Base-by-base conservation (phyloP, 441 rosid species). In the Syzygium syzygioides region DNA sequence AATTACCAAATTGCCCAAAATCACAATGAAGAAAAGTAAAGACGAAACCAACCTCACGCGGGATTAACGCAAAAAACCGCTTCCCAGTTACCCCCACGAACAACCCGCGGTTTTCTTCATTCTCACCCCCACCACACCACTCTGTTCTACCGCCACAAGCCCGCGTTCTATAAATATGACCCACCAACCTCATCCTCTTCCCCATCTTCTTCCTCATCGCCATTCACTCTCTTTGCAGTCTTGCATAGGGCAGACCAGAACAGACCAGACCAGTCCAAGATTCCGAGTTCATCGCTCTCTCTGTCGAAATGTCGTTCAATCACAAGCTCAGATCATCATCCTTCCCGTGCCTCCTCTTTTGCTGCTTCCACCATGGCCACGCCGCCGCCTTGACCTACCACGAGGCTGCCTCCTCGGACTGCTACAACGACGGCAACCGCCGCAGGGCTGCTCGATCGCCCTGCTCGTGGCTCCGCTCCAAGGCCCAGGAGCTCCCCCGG, bases 401-500 rank as follows among this genome's bases (percentile, higher is more conserved):
- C 18, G 32, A 28, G 66, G 18, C 66, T 8, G 28, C 66, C 28
- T 4, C 32, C 17, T 28, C 1, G 18, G 66, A 60, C 18, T n/a
- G n/a, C n/a, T 7, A 4, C 15, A 0, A 59, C 6, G 0, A 45
- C 9, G 1, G 34, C 86, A 20, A 4, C 48, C 5, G 0, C 37
- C 28, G 17, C 17, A 37, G 48, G 60, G 52, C n/a, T 10, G 2
- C 32, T 17, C 48, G 84, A 14, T 55, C 30, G 66, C 34, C n/a
- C 83, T 20, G 79, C 79, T n/a, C n/a, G 23, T 50, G 85, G 86
- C 28, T 87, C 57, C 32, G 41, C 41, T 37, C 41, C 41, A 37
- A 0, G 41, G 41, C 41, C 5, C 41, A 37, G 41, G 41, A 37
- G 41, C 41, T 37, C 41, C 41, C 41, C 41, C 5, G n/a, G n/a